Evolutionary conservation across 2,329 filamentous ascomycete species (phyloP).

Genomic region (Akanthomyces uredinophilus): DNA sequence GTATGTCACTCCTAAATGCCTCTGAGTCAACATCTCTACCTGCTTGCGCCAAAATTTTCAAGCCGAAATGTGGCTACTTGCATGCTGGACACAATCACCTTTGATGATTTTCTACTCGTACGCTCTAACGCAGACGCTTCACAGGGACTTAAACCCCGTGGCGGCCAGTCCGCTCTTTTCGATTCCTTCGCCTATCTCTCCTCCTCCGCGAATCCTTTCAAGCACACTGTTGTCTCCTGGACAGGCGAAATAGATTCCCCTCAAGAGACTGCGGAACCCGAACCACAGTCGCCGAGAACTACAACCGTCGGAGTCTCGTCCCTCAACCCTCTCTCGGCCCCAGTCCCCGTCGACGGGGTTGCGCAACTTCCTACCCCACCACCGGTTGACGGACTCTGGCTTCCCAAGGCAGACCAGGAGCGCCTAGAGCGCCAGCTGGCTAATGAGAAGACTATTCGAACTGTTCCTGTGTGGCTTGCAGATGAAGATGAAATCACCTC

Average conservation of each 20-base stretch:
- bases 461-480: conserved; percentile 82
- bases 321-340: conserved; percentile 71
- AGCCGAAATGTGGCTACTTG: not conserved
- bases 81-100: conserved; percentile 5
- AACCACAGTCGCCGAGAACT: conserved; percentile 38
- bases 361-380: conserved; percentile 52
- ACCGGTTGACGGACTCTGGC: conserved; percentile 62
- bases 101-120: not conserved
- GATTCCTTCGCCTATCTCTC: conserved; percentile 86
- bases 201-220: conserved; percentile 79
- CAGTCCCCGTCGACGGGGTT: conserved; percentile 65
- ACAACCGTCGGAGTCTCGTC: conserved; percentile 48
- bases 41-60: not conserved
- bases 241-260: conserved; percentile 74
- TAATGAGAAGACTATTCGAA: conserved; percentile 68
- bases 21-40: not conserved
- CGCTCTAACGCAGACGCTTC: not conserved
- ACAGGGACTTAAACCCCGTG: conserved; percentile 69
- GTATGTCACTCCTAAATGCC: conserved; percentile 30
- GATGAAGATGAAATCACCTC: conserved; percentile 65
- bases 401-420: conserved; percentile 64
- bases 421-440: conserved; percentile 70
- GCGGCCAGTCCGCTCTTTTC: conserved; percentile 86
- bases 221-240: conserved; percentile 90
- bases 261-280: conserved; percentile 40